Conservation (phyloP, 257 asterid species). For the Solanum sitiens region DNA sequence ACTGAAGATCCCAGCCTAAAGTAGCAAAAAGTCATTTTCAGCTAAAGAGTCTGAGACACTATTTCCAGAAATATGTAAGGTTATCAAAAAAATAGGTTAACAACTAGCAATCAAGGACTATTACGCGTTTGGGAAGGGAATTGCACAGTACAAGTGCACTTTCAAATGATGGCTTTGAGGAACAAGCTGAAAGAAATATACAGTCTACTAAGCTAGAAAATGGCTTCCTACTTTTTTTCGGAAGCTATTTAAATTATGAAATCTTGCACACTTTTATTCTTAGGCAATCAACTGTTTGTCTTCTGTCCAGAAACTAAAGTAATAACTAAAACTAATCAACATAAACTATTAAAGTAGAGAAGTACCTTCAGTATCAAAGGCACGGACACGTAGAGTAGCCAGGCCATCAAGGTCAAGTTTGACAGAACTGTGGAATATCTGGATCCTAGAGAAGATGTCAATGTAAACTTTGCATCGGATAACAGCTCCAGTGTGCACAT, state of each 20-base stretch:
- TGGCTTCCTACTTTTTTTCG: not conserved
- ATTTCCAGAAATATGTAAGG: not conserved
- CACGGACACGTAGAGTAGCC: constrained; percentile 75
- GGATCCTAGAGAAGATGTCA: constrained; percentile 62
- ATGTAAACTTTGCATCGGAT: constrained; percentile 89
- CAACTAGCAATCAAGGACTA: not conserved
- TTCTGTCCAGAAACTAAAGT: not conserved
- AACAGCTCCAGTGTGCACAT: constrained; percentile 64
- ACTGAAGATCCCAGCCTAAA: not conserved
- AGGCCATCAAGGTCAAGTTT: constrained; percentile 96
- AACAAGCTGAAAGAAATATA: not conserved
- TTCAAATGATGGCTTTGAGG: not conserved
- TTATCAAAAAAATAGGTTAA: not conserved
- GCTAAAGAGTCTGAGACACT: not conserved
- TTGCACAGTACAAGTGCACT: not conserved
- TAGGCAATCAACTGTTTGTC: not conserved
- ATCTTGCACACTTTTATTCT: not conserved
- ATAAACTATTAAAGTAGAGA: not conserved
- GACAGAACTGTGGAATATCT: constrained; percentile 80
- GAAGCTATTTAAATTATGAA: not conserved
- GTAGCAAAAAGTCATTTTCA: not conserved
- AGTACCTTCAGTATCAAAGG: constrained; percentile 78
- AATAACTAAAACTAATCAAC: not conserved
- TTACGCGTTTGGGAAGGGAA: not conserved
- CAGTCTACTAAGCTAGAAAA: not conserved